Conservation (phyloP, 2,329 filamentous ascomycete species). For the Endoconidiophora polonica region DNA sequence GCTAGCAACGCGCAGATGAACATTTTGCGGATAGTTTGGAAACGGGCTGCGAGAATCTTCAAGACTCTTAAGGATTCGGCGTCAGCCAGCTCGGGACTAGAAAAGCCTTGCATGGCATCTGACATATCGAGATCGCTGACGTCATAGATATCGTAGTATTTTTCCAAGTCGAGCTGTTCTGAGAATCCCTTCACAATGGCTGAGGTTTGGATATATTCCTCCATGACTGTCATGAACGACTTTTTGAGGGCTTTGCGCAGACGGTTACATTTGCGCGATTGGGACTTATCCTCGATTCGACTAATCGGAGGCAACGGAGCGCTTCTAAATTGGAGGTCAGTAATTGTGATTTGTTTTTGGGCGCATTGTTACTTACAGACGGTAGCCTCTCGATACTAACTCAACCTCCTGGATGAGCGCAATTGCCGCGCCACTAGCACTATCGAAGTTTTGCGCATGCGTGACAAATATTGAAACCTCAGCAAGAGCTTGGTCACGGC, state of each 20-base stretch:
- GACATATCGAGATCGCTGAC: slow-evolving; percentile 56
- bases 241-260: slow-evolving; percentile 60
- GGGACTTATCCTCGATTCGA: slow-evolving; percentile 68
- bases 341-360: slow-evolving; percentile 13
- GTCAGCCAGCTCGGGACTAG: slow-evolving; percentile 51
- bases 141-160: slow-evolving; percentile 82
- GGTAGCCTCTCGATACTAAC: slow-evolving; percentile 77
- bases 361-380: slow-evolving; percentile 40
- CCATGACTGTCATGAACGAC: slow-evolving; percentile 52
- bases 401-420: slow-evolving; percentile 89
- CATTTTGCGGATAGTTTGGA: slow-evolving; percentile 67
- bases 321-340: slow-evolving; percentile 38
- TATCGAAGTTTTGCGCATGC: slow-evolving; percentile 67
- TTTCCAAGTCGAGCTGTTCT: slow-evolving; percentile 68
- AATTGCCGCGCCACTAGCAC: slow-evolving; percentile 56
- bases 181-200: slow-evolving; percentile 54
- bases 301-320: slow-evolving; percentile 83
- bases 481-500: slow-evolving; percentile 56
- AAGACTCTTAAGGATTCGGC: slow-evolving; percentile 61
- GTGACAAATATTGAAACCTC: slow-evolving; percentile 53
- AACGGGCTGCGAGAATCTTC: slow-evolving; percentile 64
- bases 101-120: slow-evolving; percentile 49
- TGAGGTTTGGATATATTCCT: slow-evolving; percentile 55
- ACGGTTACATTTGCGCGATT: slow-evolving; percentile 62
- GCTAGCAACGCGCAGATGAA: slow-evolving; percentile 80